These are phyloP conservation scores for Russula vinacea DNA, from an alignment of 768 basidiomycete genomes.

Conservation along the genomic window DNA sequence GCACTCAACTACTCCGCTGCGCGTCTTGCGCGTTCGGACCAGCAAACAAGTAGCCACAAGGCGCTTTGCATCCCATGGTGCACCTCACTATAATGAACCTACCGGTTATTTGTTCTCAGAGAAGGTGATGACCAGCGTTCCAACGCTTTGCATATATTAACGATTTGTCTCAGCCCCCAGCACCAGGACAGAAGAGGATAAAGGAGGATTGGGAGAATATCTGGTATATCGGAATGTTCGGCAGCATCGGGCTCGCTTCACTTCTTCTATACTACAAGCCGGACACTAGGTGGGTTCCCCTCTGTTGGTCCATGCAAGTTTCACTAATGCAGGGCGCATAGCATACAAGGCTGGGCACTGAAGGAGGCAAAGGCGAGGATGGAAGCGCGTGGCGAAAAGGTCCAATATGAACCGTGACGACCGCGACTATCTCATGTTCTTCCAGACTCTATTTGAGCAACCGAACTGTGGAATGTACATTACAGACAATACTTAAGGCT, in stretches of 20 bases:
- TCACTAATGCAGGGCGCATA: conserved; percentile 34
- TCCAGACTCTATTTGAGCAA: background rate
- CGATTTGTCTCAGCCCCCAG: conserved; percentile 52
- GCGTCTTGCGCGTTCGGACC: conserved; percentile 18
- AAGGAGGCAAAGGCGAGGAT: conserved; percentile 85
- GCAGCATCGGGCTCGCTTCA: conserved; percentile 70
- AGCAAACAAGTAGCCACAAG: conserved; percentile 37
- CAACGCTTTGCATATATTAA: background rate
- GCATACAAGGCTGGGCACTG: conserved; percentile 91
- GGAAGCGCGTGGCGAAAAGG: conserved; percentile 90
- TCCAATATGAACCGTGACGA: conserved; percentile 52
- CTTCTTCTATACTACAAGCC: conserved; percentile 89
- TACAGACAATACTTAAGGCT: conserved; percentile 18
- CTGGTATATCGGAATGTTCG: conserved; percentile 92
- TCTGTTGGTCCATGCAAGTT: background rate
- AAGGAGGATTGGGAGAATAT: conserved; percentile 89
- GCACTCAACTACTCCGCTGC: conserved; percentile 26
- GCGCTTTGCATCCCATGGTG: conserved; percentile 70
- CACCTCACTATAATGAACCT: conserved; percentile 79
- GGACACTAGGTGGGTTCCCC: conserved; percentile 71
- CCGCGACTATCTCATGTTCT: background rate
- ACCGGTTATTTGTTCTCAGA: conserved; percentile 86
- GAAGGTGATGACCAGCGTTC: conserved; percentile 52
- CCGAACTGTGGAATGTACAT: conserved; percentile 19
- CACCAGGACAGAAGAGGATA: conserved; percentile 78